Conservation (phyloP, 805 yeast genomes). For the Wickerhamomyces bovis region DNA sequence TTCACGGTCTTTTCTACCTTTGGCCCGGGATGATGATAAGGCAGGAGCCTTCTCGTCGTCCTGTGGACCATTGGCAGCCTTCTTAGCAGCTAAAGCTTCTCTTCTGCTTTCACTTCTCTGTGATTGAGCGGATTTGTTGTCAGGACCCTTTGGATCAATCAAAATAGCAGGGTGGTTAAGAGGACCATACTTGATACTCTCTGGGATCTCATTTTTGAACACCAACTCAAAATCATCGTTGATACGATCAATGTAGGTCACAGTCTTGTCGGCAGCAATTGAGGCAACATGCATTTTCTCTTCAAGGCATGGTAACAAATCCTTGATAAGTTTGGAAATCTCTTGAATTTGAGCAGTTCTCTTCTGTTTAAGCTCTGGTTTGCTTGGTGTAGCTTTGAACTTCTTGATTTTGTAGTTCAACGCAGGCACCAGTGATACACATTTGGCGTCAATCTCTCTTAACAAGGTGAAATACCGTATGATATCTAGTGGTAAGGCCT, state of each 20-base stretch:
- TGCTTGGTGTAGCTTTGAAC: conserved; percentile 34
- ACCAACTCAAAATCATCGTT: conserved; percentile 78
- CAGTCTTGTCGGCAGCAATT: conserved; percentile 74
- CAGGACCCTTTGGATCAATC: conserved; percentile 44
- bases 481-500: conserved; percentile 81
- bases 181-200: conserved; percentile 68
- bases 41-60: conserved; percentile 9
- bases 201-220: conserved; percentile 76
- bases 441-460: conserved; percentile 93
- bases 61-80: conserved; percentile 41
- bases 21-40: neutral
- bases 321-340: conserved; percentile 43
- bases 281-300: conserved; percentile 97
- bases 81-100: conserved; percentile 88
- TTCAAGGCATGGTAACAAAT: conserved; percentile 85
- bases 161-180: conserved; percentile 89
- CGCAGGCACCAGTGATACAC: conserved; percentile 67
- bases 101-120: conserved; percentile 81
- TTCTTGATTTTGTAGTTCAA: conserved; percentile 48
- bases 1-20: conserved; percentile 20
- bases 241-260: conserved; percentile 62
- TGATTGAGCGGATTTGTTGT: conserved; percentile 58
- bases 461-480: conserved; percentile 80
- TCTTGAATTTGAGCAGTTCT: conserved; percentile 27
- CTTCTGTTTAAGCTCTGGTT: conserved; percentile 5